Evolutionary conservation across 148 eudicot genomes (phyloP).

Genomic region (Suaeda aralocaspica): DNA sequence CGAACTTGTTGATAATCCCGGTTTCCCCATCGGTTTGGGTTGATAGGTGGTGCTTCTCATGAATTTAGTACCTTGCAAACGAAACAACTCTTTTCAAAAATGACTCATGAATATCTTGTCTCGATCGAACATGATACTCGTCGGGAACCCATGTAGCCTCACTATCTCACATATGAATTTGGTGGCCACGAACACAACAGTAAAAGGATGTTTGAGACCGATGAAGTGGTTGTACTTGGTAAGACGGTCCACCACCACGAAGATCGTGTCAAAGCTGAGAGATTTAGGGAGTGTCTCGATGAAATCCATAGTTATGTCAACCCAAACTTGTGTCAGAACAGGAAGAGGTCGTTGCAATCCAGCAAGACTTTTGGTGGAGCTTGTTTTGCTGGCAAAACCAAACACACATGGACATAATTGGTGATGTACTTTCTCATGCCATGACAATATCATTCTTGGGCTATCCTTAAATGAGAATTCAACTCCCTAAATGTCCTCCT

Average conservation of each 20-base stretch:
- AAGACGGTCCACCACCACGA: background rate
- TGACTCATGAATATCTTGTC: background rate
- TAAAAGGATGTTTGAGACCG: background rate
- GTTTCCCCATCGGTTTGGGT: background rate
- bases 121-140: background rate
- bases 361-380: background rate
- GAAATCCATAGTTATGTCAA: background rate
- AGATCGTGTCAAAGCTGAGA: background rate
- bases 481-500: no score
- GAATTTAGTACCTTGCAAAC: background rate
- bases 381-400: background rate
- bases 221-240: background rate
- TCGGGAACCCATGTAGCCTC: background rate
- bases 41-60: background rate
- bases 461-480: no score
- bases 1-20: background rate
- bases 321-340: background rate
- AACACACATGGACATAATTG: background rate
- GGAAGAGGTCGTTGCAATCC: background rate
- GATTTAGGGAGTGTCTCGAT: background rate
- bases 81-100: background rate
- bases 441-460: background rate
- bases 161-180: background rate
- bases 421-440: background rate
- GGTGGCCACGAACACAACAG: background rate